Percentiles rank a stretch among this genome's conserved stretches.
These are phyloP conservation scores for Blattamonas nauphoetae DNA, from an alignment of 78 protist species.

Conservation along the genomic window DNA sequence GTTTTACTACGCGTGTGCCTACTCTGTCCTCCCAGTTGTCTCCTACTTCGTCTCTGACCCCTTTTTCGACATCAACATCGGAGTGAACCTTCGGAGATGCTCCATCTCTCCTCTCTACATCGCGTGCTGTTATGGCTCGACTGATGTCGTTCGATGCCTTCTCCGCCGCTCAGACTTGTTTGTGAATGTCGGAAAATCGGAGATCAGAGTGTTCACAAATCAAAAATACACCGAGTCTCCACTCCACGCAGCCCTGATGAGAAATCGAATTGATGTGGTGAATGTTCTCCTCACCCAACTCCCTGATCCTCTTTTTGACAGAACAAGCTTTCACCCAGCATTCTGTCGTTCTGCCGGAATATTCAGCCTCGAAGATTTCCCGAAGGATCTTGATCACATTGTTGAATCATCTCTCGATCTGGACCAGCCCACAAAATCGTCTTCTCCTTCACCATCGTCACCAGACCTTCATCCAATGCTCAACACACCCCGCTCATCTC, in stretches of 20 bases:
- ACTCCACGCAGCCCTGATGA: neutral
- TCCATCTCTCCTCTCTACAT: neutral
- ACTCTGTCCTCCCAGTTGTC: neutral
- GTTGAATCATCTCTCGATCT: too few relatives aligned
- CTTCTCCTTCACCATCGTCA: too few relatives aligned
- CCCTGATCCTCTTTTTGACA: neutral
- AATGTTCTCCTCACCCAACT: neutral
- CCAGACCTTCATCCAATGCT: too few relatives aligned
- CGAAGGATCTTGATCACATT: too few relatives aligned
- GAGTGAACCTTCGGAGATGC: neutral
- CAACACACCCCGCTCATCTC: too few relatives aligned
- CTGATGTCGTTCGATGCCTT: neutral
- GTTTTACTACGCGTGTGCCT: neutral
- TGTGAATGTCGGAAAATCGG: neutral
- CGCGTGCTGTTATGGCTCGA: neutral
- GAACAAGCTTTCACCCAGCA: too few relatives aligned
- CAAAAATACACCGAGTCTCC: neutral
- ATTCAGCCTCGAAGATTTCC: too few relatives aligned
- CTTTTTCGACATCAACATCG: neutral
- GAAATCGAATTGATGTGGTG: neutral
- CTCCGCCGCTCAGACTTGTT: neutral
- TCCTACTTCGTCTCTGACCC: neutral
- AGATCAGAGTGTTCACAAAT: neutral
- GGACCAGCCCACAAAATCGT: too few relatives aligned
- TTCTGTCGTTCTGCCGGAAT: too few relatives aligned